Evolutionary conservation across 805 yeast species (phyloP).

Genomic region (Candida arabinofermentans): DNA sequence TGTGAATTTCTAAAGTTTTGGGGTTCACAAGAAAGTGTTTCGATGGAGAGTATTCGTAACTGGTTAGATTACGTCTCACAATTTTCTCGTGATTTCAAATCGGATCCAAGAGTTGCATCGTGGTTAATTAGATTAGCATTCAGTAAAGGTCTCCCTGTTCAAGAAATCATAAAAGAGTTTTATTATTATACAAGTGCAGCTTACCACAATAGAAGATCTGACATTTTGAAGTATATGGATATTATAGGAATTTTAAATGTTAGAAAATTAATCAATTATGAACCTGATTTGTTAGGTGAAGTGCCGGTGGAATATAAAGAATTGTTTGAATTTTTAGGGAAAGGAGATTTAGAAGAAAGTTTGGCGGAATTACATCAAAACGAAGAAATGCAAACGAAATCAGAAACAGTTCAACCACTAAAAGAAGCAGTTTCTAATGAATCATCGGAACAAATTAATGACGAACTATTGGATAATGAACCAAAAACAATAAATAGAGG

Average conservation of each 20-base stretch:
- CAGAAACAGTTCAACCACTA: not conserved
- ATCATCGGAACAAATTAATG: not conserved
- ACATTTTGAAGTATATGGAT: constrained; percentile 41
- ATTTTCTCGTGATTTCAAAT: constrained; percentile 14
- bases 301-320: constrained; percentile 24
- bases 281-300: constrained; percentile 21
- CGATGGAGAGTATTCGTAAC: constrained; percentile 16
- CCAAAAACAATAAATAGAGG: constrained; percentile 48
- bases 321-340: constrained; percentile 12
- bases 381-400: not conserved
- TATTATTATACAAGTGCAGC: constrained; percentile 12
- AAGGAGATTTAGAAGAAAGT: not conserved
- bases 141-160: constrained; percentile 17
- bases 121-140: constrained; percentile 26
- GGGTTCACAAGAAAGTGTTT: constrained; percentile 27
- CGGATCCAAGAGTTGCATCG: constrained; percentile 28
- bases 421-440: no score
- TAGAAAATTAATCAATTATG: constrained; percentile 32
- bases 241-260: constrained; percentile 42
- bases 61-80: constrained; percentile 25
- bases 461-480: constrained; percentile 13
- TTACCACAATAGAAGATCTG: constrained; percentile 26
- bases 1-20: constrained; percentile 53
- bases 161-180: constrained; percentile 15
- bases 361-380: not conserved